A percentile compares a stretch with the other conserved stretches of the same genome.
phyloP scores from a whole-genome alignment of 2,329 filamentous ascomycete species.

The Ceratocystis alfenasii region DNA sequence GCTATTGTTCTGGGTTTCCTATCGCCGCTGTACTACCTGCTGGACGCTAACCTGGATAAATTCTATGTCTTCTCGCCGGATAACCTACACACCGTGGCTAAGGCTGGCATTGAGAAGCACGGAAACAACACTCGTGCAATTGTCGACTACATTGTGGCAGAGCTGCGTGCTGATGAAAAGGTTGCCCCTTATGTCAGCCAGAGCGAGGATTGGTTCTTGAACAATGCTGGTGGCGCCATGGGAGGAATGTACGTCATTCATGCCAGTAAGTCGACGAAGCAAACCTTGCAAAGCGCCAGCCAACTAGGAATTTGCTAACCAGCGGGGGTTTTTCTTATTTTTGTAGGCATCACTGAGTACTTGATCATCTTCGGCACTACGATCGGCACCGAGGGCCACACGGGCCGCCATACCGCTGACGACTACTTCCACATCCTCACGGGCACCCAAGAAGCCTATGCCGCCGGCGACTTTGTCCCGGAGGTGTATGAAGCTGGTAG shows the following conservation, averaged over 20 bases:
- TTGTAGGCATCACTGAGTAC: slow-evolving; percentile 65
- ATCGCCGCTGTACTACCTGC: slow-evolving; percentile 40
- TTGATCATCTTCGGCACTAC: slow-evolving; percentile 78
- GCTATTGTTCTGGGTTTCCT: slow-evolving; percentile 44
- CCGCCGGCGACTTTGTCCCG: slow-evolving; percentile 52
- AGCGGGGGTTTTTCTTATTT: background rate
- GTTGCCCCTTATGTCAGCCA: slow-evolving; percentile 48
- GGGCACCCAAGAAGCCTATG: slow-evolving; percentile 66
- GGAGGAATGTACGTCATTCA: slow-evolving; percentile 85
- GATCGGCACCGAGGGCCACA: slow-evolving; percentile 77
- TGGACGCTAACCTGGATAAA: slow-evolving; percentile 46
- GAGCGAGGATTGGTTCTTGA: slow-evolving; percentile 77
- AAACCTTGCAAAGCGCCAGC: background rate
- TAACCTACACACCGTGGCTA: slow-evolving; percentile 56
- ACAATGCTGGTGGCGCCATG: slow-evolving; percentile 86
- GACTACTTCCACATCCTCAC: slow-evolving; percentile 89
- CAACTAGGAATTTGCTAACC: slow-evolving; percentile 15
- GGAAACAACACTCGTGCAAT: slow-evolving; percentile 63
- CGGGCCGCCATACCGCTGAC: slow-evolving; percentile 77
- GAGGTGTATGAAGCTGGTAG: slow-evolving; percentile 58
- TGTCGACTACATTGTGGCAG: slow-evolving; percentile 56
- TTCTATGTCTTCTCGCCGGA: slow-evolving; percentile 67
- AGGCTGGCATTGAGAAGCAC: slow-evolving; percentile 53
- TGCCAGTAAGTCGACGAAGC: slow-evolving; percentile 47
- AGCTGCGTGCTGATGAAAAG: slow-evolving; percentile 44